phyloP scores from a whole-genome alignment of 176 grass and related monocot genomes.

The Zizania latifolia region DNA sequence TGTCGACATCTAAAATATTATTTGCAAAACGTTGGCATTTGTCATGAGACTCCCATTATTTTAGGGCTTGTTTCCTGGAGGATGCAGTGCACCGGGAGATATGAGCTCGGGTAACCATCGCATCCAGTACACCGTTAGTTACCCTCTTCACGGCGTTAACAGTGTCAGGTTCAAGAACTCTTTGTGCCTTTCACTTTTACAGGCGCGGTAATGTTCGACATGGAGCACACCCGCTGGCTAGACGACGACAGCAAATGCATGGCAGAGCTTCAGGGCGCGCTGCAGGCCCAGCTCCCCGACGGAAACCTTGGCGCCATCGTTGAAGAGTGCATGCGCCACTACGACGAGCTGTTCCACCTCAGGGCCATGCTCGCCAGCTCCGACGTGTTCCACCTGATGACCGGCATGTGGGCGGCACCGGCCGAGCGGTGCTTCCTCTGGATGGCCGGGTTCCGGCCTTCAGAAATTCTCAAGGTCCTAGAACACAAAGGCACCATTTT shows the following conservation, averaged over 20 bases:
- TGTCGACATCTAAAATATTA: not conserved
- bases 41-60: slow-evolving; percentile 2
- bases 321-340: slow-evolving; percentile 70
- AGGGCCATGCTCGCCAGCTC: slow-evolving; percentile 53
- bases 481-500: not conserved
- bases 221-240: slow-evolving; percentile 82
- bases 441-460: slow-evolving; percentile 93
- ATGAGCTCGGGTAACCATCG: slow-evolving; percentile 59
- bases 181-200: not conserved
- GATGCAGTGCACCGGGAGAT: slow-evolving; percentile 48
- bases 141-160: not conserved
- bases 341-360: slow-evolving; percentile 72
- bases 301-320: slow-evolving; percentile 47
- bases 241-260: slow-evolving; percentile 62
- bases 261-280: slow-evolving; percentile 39
- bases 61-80: slow-evolving; percentile 72
- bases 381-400: slow-evolving; percentile 86
- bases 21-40: slow-evolving; percentile 2
- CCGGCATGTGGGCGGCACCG: slow-evolving; percentile 65
- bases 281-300: slow-evolving; percentile 60
- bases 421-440: slow-evolving; percentile 90
- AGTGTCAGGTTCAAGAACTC: not conserved
- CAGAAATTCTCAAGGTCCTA: slow-evolving; percentile 73
- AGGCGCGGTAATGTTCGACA: slow-evolving; percentile 82
- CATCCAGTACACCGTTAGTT: not conserved